phyloP scores from a whole-genome alignment of 2,329 filamentous ascomycete species.

The Diaporthe australafricana region DNA sequence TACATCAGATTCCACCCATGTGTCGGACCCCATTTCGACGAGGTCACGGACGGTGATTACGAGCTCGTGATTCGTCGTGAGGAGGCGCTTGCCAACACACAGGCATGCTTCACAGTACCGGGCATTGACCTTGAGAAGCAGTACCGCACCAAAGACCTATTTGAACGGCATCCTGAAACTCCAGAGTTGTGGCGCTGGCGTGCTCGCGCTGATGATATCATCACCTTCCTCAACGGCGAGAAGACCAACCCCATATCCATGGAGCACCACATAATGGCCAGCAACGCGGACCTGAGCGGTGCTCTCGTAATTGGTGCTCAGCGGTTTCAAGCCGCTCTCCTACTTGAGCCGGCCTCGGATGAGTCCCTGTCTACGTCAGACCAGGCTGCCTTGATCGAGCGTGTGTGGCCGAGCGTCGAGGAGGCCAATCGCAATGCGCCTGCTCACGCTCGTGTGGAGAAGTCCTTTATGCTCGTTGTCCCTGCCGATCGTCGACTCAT shows the following conservation, averaged over 20 bases:
- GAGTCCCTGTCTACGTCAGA: background rate
- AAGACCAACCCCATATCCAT: constrained; percentile 15
- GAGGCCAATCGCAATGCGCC: constrained; percentile 15
- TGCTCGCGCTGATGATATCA: constrained; percentile 13
- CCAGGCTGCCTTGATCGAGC: background rate
- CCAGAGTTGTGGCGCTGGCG: constrained; percentile 9
- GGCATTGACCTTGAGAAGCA: constrained; percentile 44
- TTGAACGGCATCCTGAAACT: background rate
- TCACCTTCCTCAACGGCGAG: constrained; percentile 20
- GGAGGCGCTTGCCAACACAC: background rate
- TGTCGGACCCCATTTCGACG: background rate
- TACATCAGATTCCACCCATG: constrained; percentile 18
- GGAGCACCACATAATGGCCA: constrained; percentile 32
- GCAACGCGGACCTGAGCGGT: constrained; percentile 28
- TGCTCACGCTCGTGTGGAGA: constrained; percentile 6
- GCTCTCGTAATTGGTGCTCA: constrained; percentile 11
- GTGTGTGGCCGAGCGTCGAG: constrained; percentile 25
- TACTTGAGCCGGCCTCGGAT: constrained; percentile 52
- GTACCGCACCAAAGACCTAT: constrained; percentile 23
- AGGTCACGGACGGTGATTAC: constrained; percentile 13
- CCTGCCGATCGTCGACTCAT: constrained; percentile 3
- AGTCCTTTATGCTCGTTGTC: constrained; percentile 2
- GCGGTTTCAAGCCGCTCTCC: constrained; percentile 3
- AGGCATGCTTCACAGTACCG: constrained; percentile 17
- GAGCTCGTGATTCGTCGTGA: constrained; percentile 7